A percentile compares a stretch with the other conserved stretches of the same genome.
phyloP scores from a whole-genome alignment of 2,329 filamentous ascomycete genomes.

The Cladosporium sp. region DNA sequence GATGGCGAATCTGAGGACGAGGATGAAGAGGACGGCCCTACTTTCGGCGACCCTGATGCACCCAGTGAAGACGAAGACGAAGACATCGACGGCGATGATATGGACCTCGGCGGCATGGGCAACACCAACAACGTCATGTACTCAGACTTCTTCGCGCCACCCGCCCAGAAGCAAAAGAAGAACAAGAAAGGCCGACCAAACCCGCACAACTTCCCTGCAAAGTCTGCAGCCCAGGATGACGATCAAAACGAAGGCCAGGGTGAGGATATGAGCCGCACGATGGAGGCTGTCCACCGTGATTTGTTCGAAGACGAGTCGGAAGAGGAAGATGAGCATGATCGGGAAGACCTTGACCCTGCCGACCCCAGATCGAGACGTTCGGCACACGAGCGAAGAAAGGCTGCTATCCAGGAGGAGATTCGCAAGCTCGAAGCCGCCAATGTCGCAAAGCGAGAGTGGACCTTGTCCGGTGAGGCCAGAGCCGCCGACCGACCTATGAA shows the following conservation, averaged over 20 bases:
- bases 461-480: slow-evolving; percentile 78
- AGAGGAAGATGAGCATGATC: slow-evolving; percentile 55
- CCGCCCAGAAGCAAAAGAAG: slow-evolving; percentile 62
- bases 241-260: slow-evolving; percentile 41
- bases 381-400: slow-evolving; percentile 79
- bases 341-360: slow-evolving; percentile 59
- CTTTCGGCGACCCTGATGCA: slow-evolving; percentile 76
- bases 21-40: slow-evolving; percentile 72
- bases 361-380: slow-evolving; percentile 72
- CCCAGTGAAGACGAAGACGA: slow-evolving; percentile 60
- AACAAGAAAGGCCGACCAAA: slow-evolving; percentile 54
- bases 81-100: slow-evolving; percentile 52
- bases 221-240: slow-evolving; percentile 29
- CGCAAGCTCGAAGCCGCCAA: slow-evolving; percentile 83
- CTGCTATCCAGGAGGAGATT: slow-evolving; percentile 83
- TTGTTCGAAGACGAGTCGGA: slow-evolving; percentile 76
- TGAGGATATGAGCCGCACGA: slow-evolving; percentile 72
- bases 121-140: slow-evolving; percentile 91
- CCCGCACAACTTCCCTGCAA: slow-evolving; percentile 44
- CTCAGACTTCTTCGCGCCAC: slow-evolving; percentile 88
- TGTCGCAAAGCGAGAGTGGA: slow-evolving; percentile 87
- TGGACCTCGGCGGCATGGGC: slow-evolving; percentile 49
- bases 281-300: slow-evolving; percentile 81
- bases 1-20: slow-evolving; percentile 51
- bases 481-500: slow-evolving; percentile 80